Conservation (phyloP, 176 grass and related monocot genomes). For the Neostapfia colusana region DNA sequence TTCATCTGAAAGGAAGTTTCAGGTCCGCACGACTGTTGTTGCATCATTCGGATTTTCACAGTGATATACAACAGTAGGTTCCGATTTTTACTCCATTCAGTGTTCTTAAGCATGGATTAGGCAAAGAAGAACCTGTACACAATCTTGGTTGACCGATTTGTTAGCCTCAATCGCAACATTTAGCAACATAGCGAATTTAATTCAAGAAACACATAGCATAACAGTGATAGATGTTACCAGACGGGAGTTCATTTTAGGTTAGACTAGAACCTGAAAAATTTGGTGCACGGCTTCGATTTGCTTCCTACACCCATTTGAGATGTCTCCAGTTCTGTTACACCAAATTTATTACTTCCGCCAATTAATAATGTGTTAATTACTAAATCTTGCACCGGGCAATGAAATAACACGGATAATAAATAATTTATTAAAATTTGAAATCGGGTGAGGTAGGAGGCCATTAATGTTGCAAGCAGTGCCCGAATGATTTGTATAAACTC, state of each 20-base stretch:
- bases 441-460: slow-evolving; percentile 6
- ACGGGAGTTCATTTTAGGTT: slow-evolving; percentile 68
- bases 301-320: slow-evolving; percentile 88
- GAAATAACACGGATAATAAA: slow-evolving; percentile 36
- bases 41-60: slow-evolving; percentile 36
- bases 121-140: slow-evolving; percentile 58
- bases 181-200: slow-evolving; percentile 36
- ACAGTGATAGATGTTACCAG: slow-evolving; percentile 61
- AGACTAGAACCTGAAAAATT: slow-evolving; percentile 99
- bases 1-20: slow-evolving; percentile 45
- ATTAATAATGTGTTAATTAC: slow-evolving; percentile 60
- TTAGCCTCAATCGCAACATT: slow-evolving; percentile 57
- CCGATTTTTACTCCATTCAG: slow-evolving; percentile 52
- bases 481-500: not conserved
- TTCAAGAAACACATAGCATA: slow-evolving; percentile 42
- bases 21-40: slow-evolving; percentile 37
- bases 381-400: slow-evolving; percentile 49
- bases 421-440: slow-evolving; percentile 1
- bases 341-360: slow-evolving; percentile 78
- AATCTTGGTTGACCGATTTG: slow-evolving; percentile 55
- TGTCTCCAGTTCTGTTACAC: slow-evolving; percentile 91
- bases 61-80: slow-evolving; percentile 9
- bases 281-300: slow-evolving; percentile 99
- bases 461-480: slow-evolving; percentile 11
- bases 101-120: slow-evolving; percentile 49